Evolutionary conservation across 2,329 filamentous ascomycete genomes (phyloP), one percentile per base, ranked within the genome.

Genomic region (Camptophora hylomeconis): DNA sequence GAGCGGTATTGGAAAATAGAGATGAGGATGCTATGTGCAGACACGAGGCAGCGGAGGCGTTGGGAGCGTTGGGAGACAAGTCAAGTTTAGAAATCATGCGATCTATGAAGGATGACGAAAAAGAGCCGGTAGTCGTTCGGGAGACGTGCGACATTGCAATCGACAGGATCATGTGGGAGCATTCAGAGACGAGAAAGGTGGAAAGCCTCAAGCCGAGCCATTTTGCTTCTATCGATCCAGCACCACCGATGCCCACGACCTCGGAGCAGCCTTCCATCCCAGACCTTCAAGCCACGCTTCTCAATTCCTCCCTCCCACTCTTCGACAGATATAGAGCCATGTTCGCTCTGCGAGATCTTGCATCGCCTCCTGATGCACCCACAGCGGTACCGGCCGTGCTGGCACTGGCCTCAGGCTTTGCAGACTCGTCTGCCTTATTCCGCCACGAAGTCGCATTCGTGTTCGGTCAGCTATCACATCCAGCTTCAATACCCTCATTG

Each of bases 71-170:
- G 37, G 83, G 82, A 3, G 75, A 87, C 50, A 58, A 64, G 17
- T 68, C 67, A 3, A 86, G 81, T 48, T 53, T 98, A 49, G 72
- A 73, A 2, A 57, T 95, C 18, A 60, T 98, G 41, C 72, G 67
- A 50, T 56, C 71, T 40, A 72, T 83, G 48, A 69, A 82, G 38
- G 80, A 94, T 50, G 73, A 82, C 39, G 57, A 65, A 38, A 72
- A 70, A 11, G 86, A 95, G 57, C 68, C 75, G 18, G 73, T 79
- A 16, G 80, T 84, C 20, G 75, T 98, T n/a, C 72, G 71, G 22
- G 86, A 98, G 65, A 98, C 89, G 1, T 98, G 89, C 53, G 89
- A 98, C 52, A 89, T 98, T 51, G 87, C 92, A 5, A 80, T 95
- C 33, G 86, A 84, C 47, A 73, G 89, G 42, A 92, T 98, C 48